Conservation (phyloP, 139 green algal genomes). For the Desmodesmus armatus region DNA sequence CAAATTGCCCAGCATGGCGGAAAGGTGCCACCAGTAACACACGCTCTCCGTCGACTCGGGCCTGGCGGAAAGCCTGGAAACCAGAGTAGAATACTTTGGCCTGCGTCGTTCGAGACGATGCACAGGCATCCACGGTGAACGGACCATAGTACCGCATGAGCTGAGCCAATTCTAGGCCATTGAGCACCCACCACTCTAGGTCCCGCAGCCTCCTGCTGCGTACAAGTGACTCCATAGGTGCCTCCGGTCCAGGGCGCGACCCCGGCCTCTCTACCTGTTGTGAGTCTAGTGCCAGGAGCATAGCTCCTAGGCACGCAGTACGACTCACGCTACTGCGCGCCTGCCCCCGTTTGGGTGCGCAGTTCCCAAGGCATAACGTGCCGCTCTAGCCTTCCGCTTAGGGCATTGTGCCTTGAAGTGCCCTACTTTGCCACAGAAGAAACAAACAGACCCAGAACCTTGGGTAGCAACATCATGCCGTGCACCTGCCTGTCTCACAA, state of each 20-base stretch:
- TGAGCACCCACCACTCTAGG: not conserved
- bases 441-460: not conserved
- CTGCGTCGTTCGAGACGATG: not conserved
- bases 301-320: not conserved
- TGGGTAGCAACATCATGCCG: too few relatives aligned
- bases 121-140: conserved; percentile 14
- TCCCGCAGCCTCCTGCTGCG: not conserved
- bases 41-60: not conserved
- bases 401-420: conserved; percentile 15
- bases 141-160: not conserved
- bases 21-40: not conserved
- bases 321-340: not conserved
- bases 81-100: not conserved
- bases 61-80: not conserved
- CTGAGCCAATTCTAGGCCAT: not conserved
- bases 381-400: not conserved
- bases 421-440: not conserved
- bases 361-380: not conserved
- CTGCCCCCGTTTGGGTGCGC: not conserved
- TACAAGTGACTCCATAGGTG: not conserved
- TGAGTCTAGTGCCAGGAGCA: not conserved
- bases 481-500: not conserved
- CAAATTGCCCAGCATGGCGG: not conserved
- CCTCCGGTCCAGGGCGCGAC: too few relatives aligned
- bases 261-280: too few relatives aligned